Base-by-base conservation (phyloP, 495 filamentous ascomycete genomes). In the Neurospora sp. region DNA sequence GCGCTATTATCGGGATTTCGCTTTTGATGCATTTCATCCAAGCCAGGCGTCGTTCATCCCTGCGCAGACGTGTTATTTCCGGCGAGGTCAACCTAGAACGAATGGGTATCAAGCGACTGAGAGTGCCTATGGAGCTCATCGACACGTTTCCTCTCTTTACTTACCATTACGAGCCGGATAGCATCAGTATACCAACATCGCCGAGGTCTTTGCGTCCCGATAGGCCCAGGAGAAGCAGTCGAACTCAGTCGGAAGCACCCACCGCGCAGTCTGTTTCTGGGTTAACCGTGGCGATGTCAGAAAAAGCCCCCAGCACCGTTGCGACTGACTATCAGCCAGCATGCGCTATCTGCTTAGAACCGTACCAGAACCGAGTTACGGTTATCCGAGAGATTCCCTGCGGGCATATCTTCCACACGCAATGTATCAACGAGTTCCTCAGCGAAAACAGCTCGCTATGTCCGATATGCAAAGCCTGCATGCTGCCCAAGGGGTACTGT, bases 291-390 rank as follows among this genome's bases (percentile, higher is more conserved):
- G 78, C 77, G 19, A 24, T 74, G 3, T 75, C 74, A 5, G 74
- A 75, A 21, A 75, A 74, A 21, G 70, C 71, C 9, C 71, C 71
- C 5, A 73, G 70, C 72, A 72, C 76, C 45, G 62, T 76, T 15
- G 72, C 87, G 11, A 86, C 86, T 17, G 81, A 90, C 73, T 86
- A 89, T 31, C 92, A 95, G 80, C 90, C 91, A 0, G 89, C 86
- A 7, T 98, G 95, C 78, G 86, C 90, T 6, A 97, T 98, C 73
- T 98, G 95, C 77, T 87, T 97, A 3, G 93, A 96, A 24, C 88
- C 93, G 73, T 98, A 92, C 79, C 85, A 89, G 34, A 87, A 90
- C 21, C 85, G 86, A 10, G 77, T 79, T 19, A 91, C 93, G 0
- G 86, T 87, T 31, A 92, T 97, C 73, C 91, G 94, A 43, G 92